phyloP scores from a whole-genome alignment of 2,329 filamentous ascomycete genomes.

The Gremmenia infestans region DNA sequence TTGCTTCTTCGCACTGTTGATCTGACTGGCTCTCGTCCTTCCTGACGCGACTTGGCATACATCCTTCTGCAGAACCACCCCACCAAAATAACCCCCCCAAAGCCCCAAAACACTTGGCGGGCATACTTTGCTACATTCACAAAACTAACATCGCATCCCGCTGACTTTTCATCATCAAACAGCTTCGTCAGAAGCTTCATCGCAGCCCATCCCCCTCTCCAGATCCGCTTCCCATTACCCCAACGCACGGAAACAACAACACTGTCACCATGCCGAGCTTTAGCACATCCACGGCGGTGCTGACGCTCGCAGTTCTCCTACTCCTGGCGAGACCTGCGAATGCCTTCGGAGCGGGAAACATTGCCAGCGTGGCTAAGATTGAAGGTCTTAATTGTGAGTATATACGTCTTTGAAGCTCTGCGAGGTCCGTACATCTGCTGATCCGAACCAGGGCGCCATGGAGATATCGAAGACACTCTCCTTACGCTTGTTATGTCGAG shows the following conservation, averaged over 20 bases:
- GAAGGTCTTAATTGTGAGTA: conserved; percentile 75
- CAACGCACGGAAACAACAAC: conserved; percentile 1
- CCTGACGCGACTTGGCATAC: not conserved
- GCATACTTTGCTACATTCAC: conserved; percentile 2
- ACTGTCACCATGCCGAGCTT: conserved; percentile 26
- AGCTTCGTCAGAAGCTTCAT: conserved; percentile 5
- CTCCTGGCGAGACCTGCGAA: conserved; percentile 62
- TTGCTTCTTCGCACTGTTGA: not conserved
- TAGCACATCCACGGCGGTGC: conserved; percentile 23
- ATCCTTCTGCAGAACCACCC: not conserved
- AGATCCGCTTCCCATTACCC: not conserved
- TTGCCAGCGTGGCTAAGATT: conserved; percentile 72
- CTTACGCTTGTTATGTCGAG: conserved; percentile 63
- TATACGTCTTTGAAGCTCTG: not conserved
- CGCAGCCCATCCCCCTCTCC: not conserved
- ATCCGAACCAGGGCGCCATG: conserved; percentile 61
- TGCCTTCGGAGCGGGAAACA: conserved; percentile 86
- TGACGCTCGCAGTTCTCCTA: conserved; percentile 53
- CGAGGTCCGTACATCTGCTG: conserved; percentile 8
- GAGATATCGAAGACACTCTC: conserved; percentile 89
- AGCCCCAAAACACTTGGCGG: not conserved
- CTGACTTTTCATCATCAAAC: conserved; percentile 3
- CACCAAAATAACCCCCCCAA: not conserved
- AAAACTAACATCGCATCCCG: not conserved
- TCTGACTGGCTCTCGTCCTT: not conserved